A percentile compares a stretch with the other conserved stretches of the same genome.
phyloP scores from a whole-genome alignment of 495 filamentous ascomycete species.

The Aspergillus leporis region DNA sequence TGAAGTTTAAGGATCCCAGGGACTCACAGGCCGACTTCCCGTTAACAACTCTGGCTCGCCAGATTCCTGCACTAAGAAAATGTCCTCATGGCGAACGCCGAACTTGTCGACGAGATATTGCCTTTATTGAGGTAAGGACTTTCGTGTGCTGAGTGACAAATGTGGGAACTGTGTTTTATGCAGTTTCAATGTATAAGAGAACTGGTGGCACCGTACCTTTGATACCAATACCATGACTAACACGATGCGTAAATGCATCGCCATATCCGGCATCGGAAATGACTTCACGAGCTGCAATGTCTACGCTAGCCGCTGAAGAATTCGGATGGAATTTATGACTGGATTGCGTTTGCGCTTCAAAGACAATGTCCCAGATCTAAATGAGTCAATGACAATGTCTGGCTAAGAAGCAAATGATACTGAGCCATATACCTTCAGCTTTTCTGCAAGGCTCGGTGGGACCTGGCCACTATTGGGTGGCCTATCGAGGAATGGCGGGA shows the following conservation, averaged over 20 bases:
- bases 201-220: slow-evolving; percentile 33
- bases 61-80: slow-evolving; percentile 47
- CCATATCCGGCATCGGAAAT: slow-evolving; percentile 54
- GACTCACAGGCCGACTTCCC: slow-evolving; percentile 40
- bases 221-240: slow-evolving; percentile 59
- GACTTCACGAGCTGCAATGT: slow-evolving; percentile 52
- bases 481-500: slow-evolving; percentile 36
- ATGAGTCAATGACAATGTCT: not conserved
- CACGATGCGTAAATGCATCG: slow-evolving; percentile 53
- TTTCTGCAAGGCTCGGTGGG: slow-evolving; percentile 34
- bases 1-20: slow-evolving; percentile 46
- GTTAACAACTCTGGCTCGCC: slow-evolving; percentile 48
- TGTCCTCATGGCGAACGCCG: slow-evolving; percentile 56
- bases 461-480: slow-evolving; percentile 11
- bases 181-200: not conserved
- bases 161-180: not conserved
- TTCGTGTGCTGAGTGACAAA: slow-evolving; percentile 43
- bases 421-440: slow-evolving; percentile 35
- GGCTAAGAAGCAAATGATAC: not conserved
- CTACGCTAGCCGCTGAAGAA: slow-evolving; percentile 48
- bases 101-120: slow-evolving; percentile 54
- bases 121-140: slow-evolving; percentile 58
- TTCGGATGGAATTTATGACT: slow-evolving; percentile 42
- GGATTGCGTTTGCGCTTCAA: slow-evolving; percentile 51
- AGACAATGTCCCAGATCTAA: slow-evolving; percentile 51